phyloP scores from a whole-genome alignment of 2,329 filamentous ascomycete species.

The Tolypocladium ovalisporum region DNA sequence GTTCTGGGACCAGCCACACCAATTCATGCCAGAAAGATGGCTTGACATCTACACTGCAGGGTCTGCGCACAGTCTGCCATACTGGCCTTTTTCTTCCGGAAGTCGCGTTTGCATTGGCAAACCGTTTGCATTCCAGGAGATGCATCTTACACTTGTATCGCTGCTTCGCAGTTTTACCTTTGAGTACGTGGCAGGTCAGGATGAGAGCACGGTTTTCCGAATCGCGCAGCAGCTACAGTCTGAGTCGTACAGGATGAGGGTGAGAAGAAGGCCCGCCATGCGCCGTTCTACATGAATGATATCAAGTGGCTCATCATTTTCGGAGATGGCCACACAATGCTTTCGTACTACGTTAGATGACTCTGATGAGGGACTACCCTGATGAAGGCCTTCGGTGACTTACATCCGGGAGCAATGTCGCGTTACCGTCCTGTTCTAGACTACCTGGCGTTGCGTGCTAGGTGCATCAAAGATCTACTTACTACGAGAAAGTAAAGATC shows the following conservation, averaged over 20 bases:
- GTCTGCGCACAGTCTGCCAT: background rate
- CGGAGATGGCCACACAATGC: too few relatives aligned
- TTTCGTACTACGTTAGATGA: too few relatives aligned
- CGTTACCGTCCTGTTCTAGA: background rate
- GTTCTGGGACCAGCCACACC: background rate
- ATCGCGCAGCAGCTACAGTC: background rate
- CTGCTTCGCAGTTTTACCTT: background rate
- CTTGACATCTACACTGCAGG: background rate
- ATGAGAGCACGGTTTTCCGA: background rate
- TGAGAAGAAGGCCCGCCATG: background rate
- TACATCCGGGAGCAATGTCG: background rate
- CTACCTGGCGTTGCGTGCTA: too few relatives aligned
- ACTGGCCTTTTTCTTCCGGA: background rate
- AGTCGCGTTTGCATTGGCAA: slow-evolving; percentile 1
- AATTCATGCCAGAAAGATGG: background rate
- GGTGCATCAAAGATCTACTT: too few relatives aligned
- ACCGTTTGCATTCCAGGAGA: background rate
- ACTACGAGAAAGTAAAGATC: too few relatives aligned
- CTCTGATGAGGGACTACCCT: too few relatives aligned
- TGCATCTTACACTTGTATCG: background rate
- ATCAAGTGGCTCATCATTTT: too few relatives aligned
- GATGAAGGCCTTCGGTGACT: background rate
- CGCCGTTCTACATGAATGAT: background rate
- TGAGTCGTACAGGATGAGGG: background rate
- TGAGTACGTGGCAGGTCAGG: background rate